Conservation (phyloP, 176 grass and related monocot genomes). For the Paspalum vaginatum region DNA sequence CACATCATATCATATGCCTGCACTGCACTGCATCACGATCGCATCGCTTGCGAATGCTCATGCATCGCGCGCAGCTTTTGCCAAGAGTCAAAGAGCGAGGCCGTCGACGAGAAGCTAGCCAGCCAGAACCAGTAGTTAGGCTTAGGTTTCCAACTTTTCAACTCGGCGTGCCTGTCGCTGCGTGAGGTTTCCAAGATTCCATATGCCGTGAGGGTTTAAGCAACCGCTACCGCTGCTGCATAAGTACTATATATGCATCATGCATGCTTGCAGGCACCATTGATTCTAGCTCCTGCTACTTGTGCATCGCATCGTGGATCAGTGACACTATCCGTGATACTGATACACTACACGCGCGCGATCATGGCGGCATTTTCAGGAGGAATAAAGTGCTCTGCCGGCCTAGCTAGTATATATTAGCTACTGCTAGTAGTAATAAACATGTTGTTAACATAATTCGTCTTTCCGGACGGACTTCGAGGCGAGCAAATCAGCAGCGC, state of each 20-base stretch:
- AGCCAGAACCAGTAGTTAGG: too few relatives aligned
- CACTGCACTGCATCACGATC: too few relatives aligned
- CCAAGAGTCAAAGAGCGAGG: constrained; percentile 27
- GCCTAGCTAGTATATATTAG: constrained; percentile 15
- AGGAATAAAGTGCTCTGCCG: constrained; percentile 38
- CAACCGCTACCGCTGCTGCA: background rate
- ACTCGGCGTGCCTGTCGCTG: constrained; percentile 18
- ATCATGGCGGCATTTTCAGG: background rate
- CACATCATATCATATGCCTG: constrained; percentile 5
- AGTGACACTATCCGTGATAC: background rate
- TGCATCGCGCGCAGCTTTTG: background rate
- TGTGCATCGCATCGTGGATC: background rate
- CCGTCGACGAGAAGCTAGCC: background rate
- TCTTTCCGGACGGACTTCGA: constrained; percentile 32
- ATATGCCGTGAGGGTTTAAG: background rate
- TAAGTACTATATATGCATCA: background rate
- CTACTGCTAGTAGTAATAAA: background rate
- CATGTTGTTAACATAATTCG: constrained; percentile 4
- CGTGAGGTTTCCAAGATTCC: constrained; percentile 40
- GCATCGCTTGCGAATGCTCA: background rate
- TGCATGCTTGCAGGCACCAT: too few relatives aligned
- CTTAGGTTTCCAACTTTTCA: constrained; percentile 37
- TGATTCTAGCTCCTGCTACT: background rate
- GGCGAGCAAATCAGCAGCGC: constrained; percentile 19
- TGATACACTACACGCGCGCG: background rate